These are phyloP conservation scores for Colletotrichum viniferum DNA, from an alignment of 2,329 filamentous ascomycete genomes.

Conservation along the genomic window DNA sequence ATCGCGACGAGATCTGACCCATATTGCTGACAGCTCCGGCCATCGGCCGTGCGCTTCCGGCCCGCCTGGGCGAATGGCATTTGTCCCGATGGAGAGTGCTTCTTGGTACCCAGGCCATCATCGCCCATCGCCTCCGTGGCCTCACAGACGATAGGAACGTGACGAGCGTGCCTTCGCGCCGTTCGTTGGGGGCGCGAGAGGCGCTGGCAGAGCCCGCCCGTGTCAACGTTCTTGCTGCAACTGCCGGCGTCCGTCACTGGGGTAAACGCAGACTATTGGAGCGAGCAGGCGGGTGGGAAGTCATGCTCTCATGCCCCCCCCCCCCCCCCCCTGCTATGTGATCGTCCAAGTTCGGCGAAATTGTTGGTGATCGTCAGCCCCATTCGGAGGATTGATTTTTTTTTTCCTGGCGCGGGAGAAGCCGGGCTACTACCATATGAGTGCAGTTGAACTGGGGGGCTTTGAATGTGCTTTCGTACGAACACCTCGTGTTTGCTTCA, in stretches of 20 bases:
- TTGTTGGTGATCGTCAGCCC: not conserved
- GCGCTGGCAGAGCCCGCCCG: not conserved
- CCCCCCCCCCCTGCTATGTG: not conserved
- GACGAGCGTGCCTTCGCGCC: not conserved
- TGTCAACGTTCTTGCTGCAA: not conserved
- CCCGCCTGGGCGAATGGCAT: not conserved
- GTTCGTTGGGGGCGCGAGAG: not conserved
- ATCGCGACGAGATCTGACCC: not conserved
- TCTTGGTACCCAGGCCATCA: not conserved
- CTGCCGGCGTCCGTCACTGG: not conserved
- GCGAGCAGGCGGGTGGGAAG: not conserved
- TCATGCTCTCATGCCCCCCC: not conserved
- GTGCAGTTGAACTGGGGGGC: not conserved
- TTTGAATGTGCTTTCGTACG: not conserved
- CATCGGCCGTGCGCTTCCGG: not conserved
- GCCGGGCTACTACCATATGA: not conserved
- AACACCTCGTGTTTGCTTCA: not conserved
- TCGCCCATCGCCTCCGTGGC: not conserved
- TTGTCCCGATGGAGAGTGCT: not conserved
- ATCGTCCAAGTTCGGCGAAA: conserved; percentile 1
- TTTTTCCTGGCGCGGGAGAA: not conserved
- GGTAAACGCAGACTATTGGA: not conserved
- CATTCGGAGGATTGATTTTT: not conserved
- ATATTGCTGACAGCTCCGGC: not conserved
- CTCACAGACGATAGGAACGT: not conserved